Evolutionary conservation across 1,284 basidiomycete species (phyloP), one percentile per base, ranked within the genome.

Genomic region (Neonothopanus nambi): DNA sequence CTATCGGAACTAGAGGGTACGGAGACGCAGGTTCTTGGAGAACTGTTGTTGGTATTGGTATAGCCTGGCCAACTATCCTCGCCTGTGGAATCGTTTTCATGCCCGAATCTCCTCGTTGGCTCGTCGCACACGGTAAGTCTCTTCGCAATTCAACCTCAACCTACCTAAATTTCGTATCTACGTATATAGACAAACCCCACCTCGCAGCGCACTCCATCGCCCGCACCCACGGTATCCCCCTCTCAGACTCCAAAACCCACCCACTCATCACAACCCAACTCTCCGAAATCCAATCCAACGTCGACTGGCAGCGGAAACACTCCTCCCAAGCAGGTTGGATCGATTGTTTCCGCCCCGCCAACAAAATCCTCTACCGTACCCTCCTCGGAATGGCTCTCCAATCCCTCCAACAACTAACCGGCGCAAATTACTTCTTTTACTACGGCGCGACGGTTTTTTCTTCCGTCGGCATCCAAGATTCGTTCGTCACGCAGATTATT

Each of bases 61-160:
- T 93, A 60, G 67, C 85, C 52, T 91, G 87, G 80, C 81, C 86
- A 3, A 64, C 79, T 47, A 77, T 91, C 47, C 80, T 91, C 8
- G 77, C 78, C 26, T 58, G 83, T 28, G 87, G 87, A 38, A 91
- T 92, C 59, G 64, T 84, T 13, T 84, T 89, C 64, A 88, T 90
- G 82, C 89, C 88, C 18, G 88, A 90, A 67, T 81, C 78, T 44
- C 88, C 89, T n/a, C 69, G 82, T 51, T 91, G 88, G 88, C 77
- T 88, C 58, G 73, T 78, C 48, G 60, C 69, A 0, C 74, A 74
- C 23, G 80, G 76, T 15, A 73, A 26, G 63, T 70, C 40, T 18
- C 15, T 2, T 3, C 13, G n/a, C 8, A 13, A n/a, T 35, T 47
- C 13, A 11, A 15, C 3, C 24, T 24, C 15, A 26, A 35, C n/a